Evolutionary conservation across 169 alveolate genomes (phyloP), one percentile per base, ranked within the genome.

Genomic region (Cryptosporidium viatorum): DNA sequence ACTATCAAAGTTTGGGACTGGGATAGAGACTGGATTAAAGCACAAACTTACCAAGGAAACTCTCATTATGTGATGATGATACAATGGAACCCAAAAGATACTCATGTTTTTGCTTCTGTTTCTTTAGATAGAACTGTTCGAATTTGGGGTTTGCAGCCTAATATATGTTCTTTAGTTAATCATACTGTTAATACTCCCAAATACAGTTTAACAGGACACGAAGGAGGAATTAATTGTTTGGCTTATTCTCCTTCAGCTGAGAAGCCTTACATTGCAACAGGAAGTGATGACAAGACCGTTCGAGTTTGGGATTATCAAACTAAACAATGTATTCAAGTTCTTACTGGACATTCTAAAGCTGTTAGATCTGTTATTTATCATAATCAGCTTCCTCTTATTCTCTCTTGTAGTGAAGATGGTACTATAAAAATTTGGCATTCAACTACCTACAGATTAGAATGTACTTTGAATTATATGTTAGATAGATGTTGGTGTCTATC

Each of bases 221-320:
- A 95, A 73, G 94, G 98, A 52, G 99, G 99, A 16, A 99, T 98
- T 35, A 98, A 98, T 86, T 96, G 99, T 91, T 95, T 98, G 23
- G 98, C 97, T 60, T 97, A 95, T 92, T 93, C 95, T 43, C 93
- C 86, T 39, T 86, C 92, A 12, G 97, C 96, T 70, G 98, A 98
- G 73, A 95, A 96, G 73, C 99, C 99, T 0, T 97, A 97, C 93
- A 85, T 98, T 50, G 96, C 97, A 33, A 95, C 99, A 26, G 99
- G 99, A 16, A 96, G 99, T 16, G 99, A 98, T 92, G 99, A 98
- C 92, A 93, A 94, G 71, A 95, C 98, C 10, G 97, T 98, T 18
- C 97, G 99, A 71, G 97, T 98, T 8, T 98, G 99, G 99, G 99
- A 98, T 86, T 98, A 97, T 86, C 98, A 97, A 91, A 97, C 99